phyloP scores from a whole-genome alignment of 306 rosid species.

The Medicago truncatula region MtrunA17r5.0-ANR NC_053049.1:6018501-6019000 shows the following conservation, averaged over 20 bases:
- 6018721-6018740: background rate
- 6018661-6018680: background rate
- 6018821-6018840: background rate
- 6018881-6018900: background rate
- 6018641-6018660: background rate
- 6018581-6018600: background rate
- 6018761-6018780: slow-evolving; percentile 1
- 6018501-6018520: slow-evolving; percentile 33
- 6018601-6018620: background rate
- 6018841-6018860: background rate
- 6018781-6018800: background rate
- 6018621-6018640: background rate
- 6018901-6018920: too few relatives aligned
- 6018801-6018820: background rate
- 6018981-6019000: background rate
- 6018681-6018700: background rate
- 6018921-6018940: too few relatives aligned
- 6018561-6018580: background rate
- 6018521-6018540: background rate
- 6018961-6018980: too few relatives aligned
- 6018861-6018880: background rate
- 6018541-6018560: background rate
- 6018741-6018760: background rate
- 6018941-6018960: too few relatives aligned
- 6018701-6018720: background rate